These are phyloP conservation scores for Sugiyamaella chiloensis DNA, from an alignment of 805 yeast species.

Conservation along the genomic window DNA sequence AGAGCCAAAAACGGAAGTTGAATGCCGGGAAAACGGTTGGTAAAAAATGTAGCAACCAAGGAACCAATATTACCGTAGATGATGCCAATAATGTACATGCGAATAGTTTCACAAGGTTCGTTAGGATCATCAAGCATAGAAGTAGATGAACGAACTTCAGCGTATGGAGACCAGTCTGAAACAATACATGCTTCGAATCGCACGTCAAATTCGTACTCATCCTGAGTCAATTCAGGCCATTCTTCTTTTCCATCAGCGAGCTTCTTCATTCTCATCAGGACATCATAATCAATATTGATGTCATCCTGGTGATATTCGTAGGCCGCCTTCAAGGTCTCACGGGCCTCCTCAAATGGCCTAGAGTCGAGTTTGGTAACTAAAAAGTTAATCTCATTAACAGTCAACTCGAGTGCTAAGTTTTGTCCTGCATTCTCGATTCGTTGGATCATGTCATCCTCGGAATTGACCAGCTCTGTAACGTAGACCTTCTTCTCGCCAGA, in stretches of 20 bases:
- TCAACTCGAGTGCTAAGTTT: no score
- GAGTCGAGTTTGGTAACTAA: slow-evolving; percentile 2
- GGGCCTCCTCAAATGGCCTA: slow-evolving; percentile 38
- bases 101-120: slow-evolving; percentile 46
- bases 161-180: slow-evolving; percentile 47
- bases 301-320: slow-evolving; percentile 45
- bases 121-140: slow-evolving; percentile 43
- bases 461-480: no score
- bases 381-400: slow-evolving; percentile 13
- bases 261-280: slow-evolving; percentile 34
- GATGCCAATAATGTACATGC: slow-evolving; percentile 50
- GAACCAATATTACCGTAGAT: slow-evolving; percentile 53
- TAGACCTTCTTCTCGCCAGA: no score
- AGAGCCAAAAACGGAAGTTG: slow-evolving; percentile 40
- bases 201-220: slow-evolving; percentile 16
- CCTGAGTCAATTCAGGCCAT: slow-evolving; percentile 13
- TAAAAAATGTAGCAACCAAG: slow-evolving; percentile 54
- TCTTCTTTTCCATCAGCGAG: slow-evolving; percentile 18
- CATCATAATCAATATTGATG: slow-evolving; percentile 43
- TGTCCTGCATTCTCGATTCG: no score
- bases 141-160: slow-evolving; percentile 55
- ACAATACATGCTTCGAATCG: slow-evolving; percentile 41
- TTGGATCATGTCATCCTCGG: no score
- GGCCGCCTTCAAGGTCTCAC: slow-evolving; percentile 40
- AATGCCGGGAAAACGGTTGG: slow-evolving; percentile 52